Evolutionary conservation across 192 early-diverging fungal species (phyloP).

Genomic region (Coemansia sp.): DNA sequence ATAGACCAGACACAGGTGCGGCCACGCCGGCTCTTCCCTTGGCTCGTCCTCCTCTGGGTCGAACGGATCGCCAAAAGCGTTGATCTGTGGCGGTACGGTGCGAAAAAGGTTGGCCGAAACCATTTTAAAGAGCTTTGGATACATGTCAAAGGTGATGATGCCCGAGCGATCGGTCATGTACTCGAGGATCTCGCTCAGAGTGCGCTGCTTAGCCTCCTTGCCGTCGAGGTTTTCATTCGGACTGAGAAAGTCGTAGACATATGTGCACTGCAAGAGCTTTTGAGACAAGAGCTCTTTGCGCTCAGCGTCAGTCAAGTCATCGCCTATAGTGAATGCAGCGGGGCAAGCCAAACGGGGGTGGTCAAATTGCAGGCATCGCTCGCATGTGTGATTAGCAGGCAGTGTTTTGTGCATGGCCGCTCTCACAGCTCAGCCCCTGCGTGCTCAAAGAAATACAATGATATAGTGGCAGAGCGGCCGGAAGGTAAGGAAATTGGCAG

Average conservation of each 20-base stretch:
- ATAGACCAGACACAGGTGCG: conserved; percentile 96
- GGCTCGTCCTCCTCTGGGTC: conserved; percentile 99
- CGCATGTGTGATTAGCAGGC: conserved; percentile 9
- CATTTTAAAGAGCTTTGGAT: conserved; percentile 93
- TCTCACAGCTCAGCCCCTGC: not conserved
- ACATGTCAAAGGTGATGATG: conserved; percentile 83
- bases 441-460: not conserved
- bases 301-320: conserved; percentile 76
- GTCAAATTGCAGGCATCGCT: conserved; percentile 6
- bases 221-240: conserved; percentile 79
- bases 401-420: conserved; percentile 12
- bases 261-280: conserved; percentile 88
- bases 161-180: conserved; percentile 87
- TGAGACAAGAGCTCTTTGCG: conserved; percentile 83
- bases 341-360: conserved; percentile 2
- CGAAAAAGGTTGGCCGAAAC: conserved; percentile 94
- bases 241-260: conserved; percentile 96
- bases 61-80: conserved; percentile 91
- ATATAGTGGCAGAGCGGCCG: not conserved
- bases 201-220: conserved; percentile 93
- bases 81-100: conserved; percentile 92
- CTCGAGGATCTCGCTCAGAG: conserved; percentile 87
- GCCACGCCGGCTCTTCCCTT: conserved; percentile 94
- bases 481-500: not conserved
- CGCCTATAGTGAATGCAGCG: conserved; percentile 15